Evolutionary conservation across 2,329 filamentous ascomycete species (phyloP), one percentile per base, ranked within the genome.

Genomic region (Salinomyces thailandicus): DNA sequence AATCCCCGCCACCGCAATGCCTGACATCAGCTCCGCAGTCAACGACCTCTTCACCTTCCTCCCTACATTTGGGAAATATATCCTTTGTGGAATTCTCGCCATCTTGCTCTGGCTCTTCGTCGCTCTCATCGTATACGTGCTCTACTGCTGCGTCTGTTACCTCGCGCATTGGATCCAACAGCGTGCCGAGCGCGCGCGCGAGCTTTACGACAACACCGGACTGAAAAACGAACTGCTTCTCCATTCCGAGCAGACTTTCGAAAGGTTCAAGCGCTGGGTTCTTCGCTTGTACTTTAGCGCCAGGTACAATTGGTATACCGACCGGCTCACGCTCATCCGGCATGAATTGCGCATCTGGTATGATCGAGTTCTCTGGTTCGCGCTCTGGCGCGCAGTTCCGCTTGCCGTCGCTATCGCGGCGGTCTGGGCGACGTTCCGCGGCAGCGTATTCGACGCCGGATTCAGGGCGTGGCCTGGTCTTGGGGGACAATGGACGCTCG

Each of bases 131-230:
- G n/a, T n/a, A n/a, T n/a, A n/a, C n/a, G n/a, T n/a, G n/a, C n/a
- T n/a, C n/a, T n/a, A n/a, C n/a, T n/a, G n/a, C n/a, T n/a, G 16
- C 32, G 14, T 11, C 5, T 19, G 3, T 4, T 12, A 13, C n/a
- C 4, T 26, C 17, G 5, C 16, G 4, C 18, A 17, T 13, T 34
- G 20, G 6, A 3, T 32, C 5, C 11, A 13, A 13, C 13, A 32
- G 6, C 8, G 15, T 6, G 17, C 9, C 14, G 15, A 19, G 31
- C 13, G 11, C 31, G 11, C 18, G 11, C 31, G 35, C 5, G 35
- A 37, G 11, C n/a, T n/a, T n/a, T 37, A 32, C 18, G 35, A 37
- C 28, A 28, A 37, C 18, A 12, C 24, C 13, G 35, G 27, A 7
- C 28, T 37, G 22, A 16, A 37, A 17, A 37, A 24, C 35, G 17